Conservation (phyloP, 2,329 filamentous ascomycete genomes). For the Zymoseptoria brevis region DNA sequence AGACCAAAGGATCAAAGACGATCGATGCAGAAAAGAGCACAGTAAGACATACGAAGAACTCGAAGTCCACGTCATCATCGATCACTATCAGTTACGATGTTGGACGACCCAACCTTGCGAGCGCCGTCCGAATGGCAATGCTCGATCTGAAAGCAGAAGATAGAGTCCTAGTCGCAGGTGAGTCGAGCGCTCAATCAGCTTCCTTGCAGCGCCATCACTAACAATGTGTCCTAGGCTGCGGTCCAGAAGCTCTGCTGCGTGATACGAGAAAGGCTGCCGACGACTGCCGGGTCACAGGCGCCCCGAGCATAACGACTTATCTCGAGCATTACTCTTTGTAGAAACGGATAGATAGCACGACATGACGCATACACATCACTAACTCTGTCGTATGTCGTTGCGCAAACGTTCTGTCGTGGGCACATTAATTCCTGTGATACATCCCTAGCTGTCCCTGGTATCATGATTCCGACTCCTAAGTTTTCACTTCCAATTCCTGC, state of each 20-base stretch:
- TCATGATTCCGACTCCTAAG: background rate
- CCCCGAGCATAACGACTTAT: conserved; percentile 15
- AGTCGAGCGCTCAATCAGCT: background rate
- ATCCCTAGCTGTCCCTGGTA: background rate
- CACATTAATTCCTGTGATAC: background rate
- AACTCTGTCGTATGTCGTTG: background rate
- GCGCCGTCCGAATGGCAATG: conserved; percentile 5
- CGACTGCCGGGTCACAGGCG: conserved; percentile 2
- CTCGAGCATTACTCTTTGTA: conserved; percentile 17
- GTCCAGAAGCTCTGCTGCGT: conserved; percentile 7
- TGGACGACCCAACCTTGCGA: conserved; percentile 8
- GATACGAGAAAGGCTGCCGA: conserved; percentile 9
- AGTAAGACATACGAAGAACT: background rate
- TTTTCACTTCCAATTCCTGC: background rate
- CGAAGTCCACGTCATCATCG: background rate
- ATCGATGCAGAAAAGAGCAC: conserved; percentile 2
- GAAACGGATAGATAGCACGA: background rate
- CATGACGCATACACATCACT: background rate
- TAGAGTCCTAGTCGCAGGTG: conserved; percentile 11
- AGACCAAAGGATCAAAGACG: background rate
- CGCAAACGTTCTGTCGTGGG: background rate
- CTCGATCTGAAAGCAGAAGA: conserved; percentile 2
- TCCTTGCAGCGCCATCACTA: background rate
- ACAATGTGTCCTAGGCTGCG: conserved; percentile 6
- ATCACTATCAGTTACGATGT: background rate